Evolutionary conservation across 1,139 yeast genomes (phyloP), one percentile per base, ranked within the genome.

Genomic region (Magnusiomyces magnusii): DNA sequence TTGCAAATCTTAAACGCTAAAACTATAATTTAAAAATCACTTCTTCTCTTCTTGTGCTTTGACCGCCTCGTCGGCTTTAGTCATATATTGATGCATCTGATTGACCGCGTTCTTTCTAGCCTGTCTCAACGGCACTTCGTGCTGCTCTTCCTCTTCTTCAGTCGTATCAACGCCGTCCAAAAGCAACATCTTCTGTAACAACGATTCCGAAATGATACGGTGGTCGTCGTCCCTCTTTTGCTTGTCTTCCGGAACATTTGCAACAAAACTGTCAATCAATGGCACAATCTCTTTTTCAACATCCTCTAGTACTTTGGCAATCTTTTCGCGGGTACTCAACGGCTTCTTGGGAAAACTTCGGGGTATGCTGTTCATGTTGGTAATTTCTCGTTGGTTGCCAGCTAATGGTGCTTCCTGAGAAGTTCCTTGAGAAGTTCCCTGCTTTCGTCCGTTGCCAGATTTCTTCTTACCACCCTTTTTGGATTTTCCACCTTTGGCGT

Each of bases 131-230:
- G 55, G 25, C n/a, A 27, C 42, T 2, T 53, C 55, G 19, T 27
- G 28, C 19, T 42, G 49, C 2, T 34, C 42, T 27, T 28, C 55
- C 5, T 53, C 51, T 25, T 71, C 70, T 2, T 66, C 75, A 28
- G 67, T 62, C 19, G 72, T 74, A 58, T 75, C 78, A 42, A 76
- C 68, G 53, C 72, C 74, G 63, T 76, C 79, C 41, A 76, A 68
- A 53, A 68, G 59, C 57, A 76, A 71, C 66, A 75, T 70, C 58
- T 71, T 71, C 60, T 75, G 78, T 36, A 76, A 67, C 41, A 76
- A 69, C 53, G 71, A 59, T 65, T 75, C 78, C 13, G 72, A 66
- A 25, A 75, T 65, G 24, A 72, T 62, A 39, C 75, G 69, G 62
- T 75, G 75, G 60, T 71, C 69, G 19, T 72, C 74, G 21, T 66